phyloP scores from a whole-genome alignment of 2,329 filamentous ascomycete genomes.

The Ramularia endophylla region DNA sequence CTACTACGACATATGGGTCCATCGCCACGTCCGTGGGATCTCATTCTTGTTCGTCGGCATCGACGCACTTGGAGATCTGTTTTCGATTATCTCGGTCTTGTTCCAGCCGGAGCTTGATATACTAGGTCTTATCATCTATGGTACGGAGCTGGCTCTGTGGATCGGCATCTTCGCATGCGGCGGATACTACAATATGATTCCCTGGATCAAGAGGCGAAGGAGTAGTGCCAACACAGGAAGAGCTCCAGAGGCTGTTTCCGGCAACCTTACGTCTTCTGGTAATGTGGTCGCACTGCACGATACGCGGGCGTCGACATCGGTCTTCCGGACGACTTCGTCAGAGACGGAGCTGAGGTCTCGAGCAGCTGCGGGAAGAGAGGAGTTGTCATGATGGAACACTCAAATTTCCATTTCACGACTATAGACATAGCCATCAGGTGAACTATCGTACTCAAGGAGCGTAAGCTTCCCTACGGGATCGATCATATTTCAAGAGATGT shows the following conservation, averaged over 20 bases:
- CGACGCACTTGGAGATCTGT: constrained; percentile 63
- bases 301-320: constrained; percentile 56
- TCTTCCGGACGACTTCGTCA: constrained; percentile 53
- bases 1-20: constrained; percentile 63
- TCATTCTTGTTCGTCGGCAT: constrained; percentile 67
- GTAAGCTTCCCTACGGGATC: too few relatives aligned
- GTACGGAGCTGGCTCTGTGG: constrained; percentile 60
- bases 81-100: constrained; percentile 59
- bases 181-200: constrained; percentile 57
- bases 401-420: too few relatives aligned
- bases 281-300: constrained; percentile 40
- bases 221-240: neutral
- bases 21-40: constrained; percentile 63
- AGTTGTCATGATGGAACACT: too few relatives aligned
- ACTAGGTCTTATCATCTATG: constrained; percentile 62
- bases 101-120: constrained; percentile 56
- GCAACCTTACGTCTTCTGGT: neutral
- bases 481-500: too few relatives aligned
- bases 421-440: too few relatives aligned
- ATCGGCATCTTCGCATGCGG: constrained; percentile 61
- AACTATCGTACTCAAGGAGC: too few relatives aligned
- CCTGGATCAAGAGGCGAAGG: constrained; percentile 45
- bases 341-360: constrained; percentile 28
- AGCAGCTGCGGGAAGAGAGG: too few relatives aligned
- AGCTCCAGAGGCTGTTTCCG: neutral